These are phyloP conservation scores for Hypoxylon perforatum DNA, from an alignment of 495 filamentous ascomycete species.

Conservation along the genomic window DNA sequence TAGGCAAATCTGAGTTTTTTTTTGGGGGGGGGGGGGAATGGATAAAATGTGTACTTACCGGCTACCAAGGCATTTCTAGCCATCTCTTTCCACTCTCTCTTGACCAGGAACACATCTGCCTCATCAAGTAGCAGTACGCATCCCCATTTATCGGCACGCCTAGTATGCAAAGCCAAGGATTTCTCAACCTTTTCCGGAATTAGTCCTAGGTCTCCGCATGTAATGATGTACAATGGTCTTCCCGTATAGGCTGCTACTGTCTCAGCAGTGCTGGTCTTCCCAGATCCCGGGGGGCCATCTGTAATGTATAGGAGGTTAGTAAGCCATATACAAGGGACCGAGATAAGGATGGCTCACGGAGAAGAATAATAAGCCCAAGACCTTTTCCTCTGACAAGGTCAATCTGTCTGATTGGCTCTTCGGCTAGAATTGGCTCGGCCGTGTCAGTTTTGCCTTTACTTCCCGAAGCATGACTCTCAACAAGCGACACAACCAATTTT, in stretches of 20 bases:
- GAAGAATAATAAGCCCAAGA: not conserved
- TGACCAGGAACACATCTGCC: not conserved
- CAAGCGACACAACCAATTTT: constrained; percentile 46
- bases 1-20: no score
- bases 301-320: not conserved
- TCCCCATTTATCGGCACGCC: not conserved
- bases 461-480: constrained; percentile 46
- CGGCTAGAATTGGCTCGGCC: not conserved
- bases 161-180: not conserved
- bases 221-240: constrained; percentile 6
- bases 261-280: constrained; percentile 11
- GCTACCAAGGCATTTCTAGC: constrained; percentile 62
- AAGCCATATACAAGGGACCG: not conserved
- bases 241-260: constrained; percentile 9
- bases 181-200: not conserved
- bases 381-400: constrained; percentile 1
- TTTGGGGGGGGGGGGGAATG: no score
- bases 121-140: constrained; percentile 6
- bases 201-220: not conserved
- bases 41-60: constrained; percentile 9
- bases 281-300: constrained; percentile 6
- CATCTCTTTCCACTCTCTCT: constrained; percentile 30
- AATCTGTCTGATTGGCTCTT: not conserved
- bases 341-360: not conserved
- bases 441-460: not conserved